Evolutionary conservation across 129 eudicot genomes (phyloP).

Genomic region (Arctium minus): DNA sequence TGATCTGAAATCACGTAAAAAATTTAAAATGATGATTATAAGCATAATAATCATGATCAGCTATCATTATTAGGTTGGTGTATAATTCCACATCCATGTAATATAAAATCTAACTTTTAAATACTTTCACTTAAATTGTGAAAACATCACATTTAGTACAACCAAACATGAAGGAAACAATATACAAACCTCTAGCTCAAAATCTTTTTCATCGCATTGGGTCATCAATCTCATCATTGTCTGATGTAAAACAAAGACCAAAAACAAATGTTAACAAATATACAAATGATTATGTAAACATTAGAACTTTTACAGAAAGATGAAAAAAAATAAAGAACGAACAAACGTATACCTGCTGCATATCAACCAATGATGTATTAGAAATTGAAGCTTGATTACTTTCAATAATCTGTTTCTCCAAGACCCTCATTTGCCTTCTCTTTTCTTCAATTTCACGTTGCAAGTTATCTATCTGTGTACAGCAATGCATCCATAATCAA

Average conservation of each 20-base stretch:
- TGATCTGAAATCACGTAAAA: slow-evolving; percentile 50
- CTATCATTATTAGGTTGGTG: background rate
- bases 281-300: background rate
- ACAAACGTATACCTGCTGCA: slow-evolving; percentile 76
- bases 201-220: slow-evolving; percentile 76
- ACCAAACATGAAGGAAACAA: background rate
- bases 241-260: slow-evolving; percentile 17
- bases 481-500: background rate
- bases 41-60: background rate
- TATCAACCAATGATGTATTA: slow-evolving; percentile 76
- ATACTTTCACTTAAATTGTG: background rate
- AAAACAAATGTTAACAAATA: background rate
- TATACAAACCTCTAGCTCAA: slow-evolving; percentile 85
- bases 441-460: slow-evolving; percentile 89
- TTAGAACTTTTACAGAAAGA: background rate
- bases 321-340: background rate
- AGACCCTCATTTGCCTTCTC: slow-evolving; percentile 77
- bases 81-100: background rate
- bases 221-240: slow-evolving; percentile 79
- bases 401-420: slow-evolving; percentile 83
- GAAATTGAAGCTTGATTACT: slow-evolving; percentile 81
- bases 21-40: background rate
- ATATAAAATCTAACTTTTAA: background rate
- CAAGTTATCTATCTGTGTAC: slow-evolving; percentile 64
- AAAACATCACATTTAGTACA: background rate